Evolutionary conservation across 768 basidiomycete species (phyloP).

Genomic region (Rhodotorula kratochvilovae): DNA sequence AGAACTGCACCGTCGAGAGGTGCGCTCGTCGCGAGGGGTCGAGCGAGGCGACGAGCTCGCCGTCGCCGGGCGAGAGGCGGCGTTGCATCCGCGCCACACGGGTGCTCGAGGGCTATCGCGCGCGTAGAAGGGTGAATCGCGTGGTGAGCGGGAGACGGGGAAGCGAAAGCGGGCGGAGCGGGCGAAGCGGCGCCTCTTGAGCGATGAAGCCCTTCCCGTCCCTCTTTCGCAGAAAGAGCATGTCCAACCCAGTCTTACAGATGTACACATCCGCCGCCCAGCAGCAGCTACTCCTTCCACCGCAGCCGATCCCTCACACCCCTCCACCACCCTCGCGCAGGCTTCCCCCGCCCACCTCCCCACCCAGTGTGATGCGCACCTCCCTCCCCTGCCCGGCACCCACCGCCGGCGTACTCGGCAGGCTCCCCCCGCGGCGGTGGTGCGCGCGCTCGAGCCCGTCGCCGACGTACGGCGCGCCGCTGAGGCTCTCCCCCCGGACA

Average conservation of each 20-base stretch:
- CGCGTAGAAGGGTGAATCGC: not conserved
- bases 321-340: not conserved
- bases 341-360: too few species aligned
- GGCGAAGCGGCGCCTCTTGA: not conserved
- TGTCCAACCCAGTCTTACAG: not conserved
- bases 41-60: constrained; percentile 1
- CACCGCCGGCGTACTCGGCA: not conserved
- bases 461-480: constrained; percentile 29
- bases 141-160: not conserved
- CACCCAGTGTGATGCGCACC: not conserved
- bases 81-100: not conserved
- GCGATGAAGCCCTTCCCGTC: too few species aligned
- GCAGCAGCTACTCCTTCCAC: not conserved
- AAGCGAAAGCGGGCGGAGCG: not conserved
- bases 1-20: constrained; percentile 29
- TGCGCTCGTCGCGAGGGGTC: not conserved
- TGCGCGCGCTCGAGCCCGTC: too few species aligned
- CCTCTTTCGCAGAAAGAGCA: too few species aligned
- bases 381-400: not conserved
- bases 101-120: not conserved
- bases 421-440: not conserved
- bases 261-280: not conserved
- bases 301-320: not conserved
- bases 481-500: not conserved
- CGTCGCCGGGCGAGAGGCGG: constrained; percentile 27